phyloP scores from a whole-genome alignment of 164 flowering plant genomes.

The Houttuynia cordata region DNA sequence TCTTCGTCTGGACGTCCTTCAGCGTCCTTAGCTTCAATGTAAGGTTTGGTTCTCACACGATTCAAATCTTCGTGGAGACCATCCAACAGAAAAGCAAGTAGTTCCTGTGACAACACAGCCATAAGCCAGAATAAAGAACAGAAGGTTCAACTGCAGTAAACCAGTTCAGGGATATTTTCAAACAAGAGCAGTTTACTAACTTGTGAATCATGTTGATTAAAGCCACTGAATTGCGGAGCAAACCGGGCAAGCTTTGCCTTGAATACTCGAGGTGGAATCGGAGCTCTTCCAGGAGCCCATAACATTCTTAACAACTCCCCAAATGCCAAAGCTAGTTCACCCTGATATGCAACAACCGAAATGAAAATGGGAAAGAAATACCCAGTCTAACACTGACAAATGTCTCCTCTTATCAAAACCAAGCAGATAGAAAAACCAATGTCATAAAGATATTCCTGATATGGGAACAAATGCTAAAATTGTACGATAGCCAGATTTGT shows the following conservation, averaged over 20 bases:
- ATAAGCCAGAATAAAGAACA: background rate
- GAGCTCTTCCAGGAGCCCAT: constrained; percentile 74
- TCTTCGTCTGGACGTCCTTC: constrained; percentile 63
- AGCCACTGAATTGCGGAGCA: constrained; percentile 89
- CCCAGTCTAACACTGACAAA: background rate
- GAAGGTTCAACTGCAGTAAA: background rate
- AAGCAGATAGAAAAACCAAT: too few species aligned
- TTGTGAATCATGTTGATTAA: constrained; percentile 94
- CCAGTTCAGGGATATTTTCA: background rate
- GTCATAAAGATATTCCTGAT: too few species aligned
- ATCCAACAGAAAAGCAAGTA: constrained; percentile 87
- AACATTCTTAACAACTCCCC: constrained; percentile 74
- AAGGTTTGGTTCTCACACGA: constrained; percentile 83
- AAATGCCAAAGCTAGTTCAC: constrained; percentile 87
- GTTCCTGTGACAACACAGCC: constrained; percentile 36
- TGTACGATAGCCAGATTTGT: too few species aligned
- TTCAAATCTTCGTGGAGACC: constrained; percentile 95
- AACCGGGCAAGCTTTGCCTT: constrained; percentile 73
- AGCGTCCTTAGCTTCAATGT: constrained; percentile 72
- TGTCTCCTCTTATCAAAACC: too few species aligned
- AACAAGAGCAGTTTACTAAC: constrained; percentile 27
- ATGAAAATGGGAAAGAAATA: constrained; percentile 5
- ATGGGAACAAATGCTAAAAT: too few species aligned
- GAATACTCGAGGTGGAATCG: constrained; percentile 61
- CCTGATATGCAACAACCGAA: constrained; percentile 30